A percentile compares a stretch with the other conserved stretches of the same genome.
Evolutionary conservation across 805 yeast genomes (phyloP).

Genomic region (Lachancea nothofagi): DNA sequence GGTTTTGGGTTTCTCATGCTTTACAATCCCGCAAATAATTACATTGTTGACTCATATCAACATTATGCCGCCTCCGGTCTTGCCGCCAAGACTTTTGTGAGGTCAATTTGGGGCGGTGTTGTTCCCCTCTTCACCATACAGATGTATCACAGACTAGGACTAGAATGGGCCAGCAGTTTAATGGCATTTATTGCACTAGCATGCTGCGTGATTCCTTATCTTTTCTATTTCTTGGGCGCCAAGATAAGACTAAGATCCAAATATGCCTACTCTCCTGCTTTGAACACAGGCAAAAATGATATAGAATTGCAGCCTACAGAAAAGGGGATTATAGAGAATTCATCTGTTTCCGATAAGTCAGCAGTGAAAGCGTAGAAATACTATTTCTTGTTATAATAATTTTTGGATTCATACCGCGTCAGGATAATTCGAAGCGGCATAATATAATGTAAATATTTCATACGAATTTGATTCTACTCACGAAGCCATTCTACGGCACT

Average conservation of each 20-base stretch:
- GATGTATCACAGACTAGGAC: slow-evolving; percentile 49
- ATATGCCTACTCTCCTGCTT: slow-evolving; percentile 55
- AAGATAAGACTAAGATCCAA: slow-evolving; percentile 45
- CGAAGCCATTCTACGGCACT: too few species aligned
- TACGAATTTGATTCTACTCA: too few species aligned
- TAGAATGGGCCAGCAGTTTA: slow-evolving; percentile 52
- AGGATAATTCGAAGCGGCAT: too few species aligned
- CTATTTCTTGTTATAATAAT: too few species aligned
- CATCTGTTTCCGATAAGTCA: too few species aligned
- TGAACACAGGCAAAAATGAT: slow-evolving; percentile 11
- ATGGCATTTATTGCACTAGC: slow-evolving; percentile 50
- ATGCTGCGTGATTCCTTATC: slow-evolving; percentile 49
- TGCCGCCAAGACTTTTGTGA: slow-evolving; percentile 52
- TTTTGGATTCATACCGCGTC: too few species aligned
- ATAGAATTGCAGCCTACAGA: neutral
- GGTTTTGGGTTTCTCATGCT: slow-evolving; percentile 49
- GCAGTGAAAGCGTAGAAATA: too few species aligned
- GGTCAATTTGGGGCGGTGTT: slow-evolving; percentile 45
- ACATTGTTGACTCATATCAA: slow-evolving; percentile 57
- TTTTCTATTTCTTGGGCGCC: slow-evolving; percentile 47
- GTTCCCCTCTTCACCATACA: slow-evolving; percentile 53
- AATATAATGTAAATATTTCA: too few species aligned
- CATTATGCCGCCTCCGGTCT: slow-evolving; percentile 56
- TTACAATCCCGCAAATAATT: slow-evolving; percentile 64
- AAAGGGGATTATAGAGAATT: too few species aligned